A percentile compares a stretch with the other conserved stretches of the same genome.
Evolutionary conservation across 1,284 basidiomycete species (phyloP).

Genomic region (Moesziomyces globuligerus): DNA sequence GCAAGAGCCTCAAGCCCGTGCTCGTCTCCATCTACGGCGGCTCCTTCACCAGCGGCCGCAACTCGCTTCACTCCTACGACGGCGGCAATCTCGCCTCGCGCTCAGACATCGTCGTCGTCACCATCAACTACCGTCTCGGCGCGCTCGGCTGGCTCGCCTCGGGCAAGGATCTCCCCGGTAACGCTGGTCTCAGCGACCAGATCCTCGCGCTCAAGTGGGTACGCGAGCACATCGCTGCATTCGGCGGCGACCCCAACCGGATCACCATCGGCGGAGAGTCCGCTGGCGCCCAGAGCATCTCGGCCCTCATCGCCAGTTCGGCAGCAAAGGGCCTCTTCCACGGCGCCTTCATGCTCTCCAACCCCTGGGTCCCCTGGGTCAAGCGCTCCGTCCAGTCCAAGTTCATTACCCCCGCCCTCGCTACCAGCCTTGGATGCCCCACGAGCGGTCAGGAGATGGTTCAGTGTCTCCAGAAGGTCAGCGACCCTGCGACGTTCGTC

Average conservation of each 20-base stretch:
- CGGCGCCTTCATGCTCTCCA: constrained; percentile 36
- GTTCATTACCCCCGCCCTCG: constrained; percentile 24
- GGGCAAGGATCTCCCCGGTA: constrained; percentile 34
- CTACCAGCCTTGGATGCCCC: constrained; percentile 16
- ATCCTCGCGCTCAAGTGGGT: constrained; percentile 71
- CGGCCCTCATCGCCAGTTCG: constrained; percentile 25
- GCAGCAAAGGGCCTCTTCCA: constrained; percentile 24
- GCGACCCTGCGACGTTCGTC: constrained; percentile 17
- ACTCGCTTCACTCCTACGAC: constrained; percentile 68
- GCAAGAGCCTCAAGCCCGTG: constrained; percentile 71
- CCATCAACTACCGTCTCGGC: constrained; percentile 71
- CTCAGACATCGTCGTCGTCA: constrained; percentile 72
- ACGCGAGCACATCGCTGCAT: constrained; percentile 71
- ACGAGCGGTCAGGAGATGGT: constrained; percentile 26
- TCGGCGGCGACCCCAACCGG: constrained; percentile 75
- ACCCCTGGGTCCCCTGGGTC: constrained; percentile 41
- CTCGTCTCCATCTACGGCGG: constrained; percentile 71
- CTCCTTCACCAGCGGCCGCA: constrained; percentile 69
- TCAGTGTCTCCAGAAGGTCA: constrained; percentile 33
- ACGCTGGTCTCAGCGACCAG: constrained; percentile 60
- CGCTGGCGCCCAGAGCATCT: constrained; percentile 73
- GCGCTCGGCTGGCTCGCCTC: constrained; percentile 53
- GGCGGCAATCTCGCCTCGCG: constrained; percentile 70
- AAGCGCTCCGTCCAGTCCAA: constrained; percentile 22
- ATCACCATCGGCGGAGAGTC: constrained; percentile 89